phyloP scores from a whole-genome alignment of 495 filamentous ascomycete species.

The Polyplosphaeria fusca region DNA sequence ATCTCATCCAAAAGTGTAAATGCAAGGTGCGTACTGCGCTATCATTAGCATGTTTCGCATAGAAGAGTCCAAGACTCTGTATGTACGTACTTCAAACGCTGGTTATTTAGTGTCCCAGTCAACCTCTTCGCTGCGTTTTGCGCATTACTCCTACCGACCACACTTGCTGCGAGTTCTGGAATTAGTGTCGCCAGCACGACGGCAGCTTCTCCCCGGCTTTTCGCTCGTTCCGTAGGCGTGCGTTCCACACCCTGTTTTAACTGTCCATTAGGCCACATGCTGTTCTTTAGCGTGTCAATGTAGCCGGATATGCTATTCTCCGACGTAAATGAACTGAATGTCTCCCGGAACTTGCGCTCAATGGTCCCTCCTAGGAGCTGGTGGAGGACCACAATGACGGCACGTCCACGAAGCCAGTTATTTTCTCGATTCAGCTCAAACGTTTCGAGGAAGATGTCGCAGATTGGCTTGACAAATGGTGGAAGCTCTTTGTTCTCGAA shows the following conservation, averaged over 20 bases:
- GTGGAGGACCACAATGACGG: conserved; percentile 80
- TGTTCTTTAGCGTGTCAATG: conserved; percentile 63
- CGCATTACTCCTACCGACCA: conserved; percentile 44
- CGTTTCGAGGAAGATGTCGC: conserved; percentile 92
- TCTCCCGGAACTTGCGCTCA: conserved; percentile 88
- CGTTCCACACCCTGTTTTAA: conserved; percentile 35
- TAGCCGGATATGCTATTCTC: conserved; percentile 79
- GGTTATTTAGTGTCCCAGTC: conserved; percentile 42
- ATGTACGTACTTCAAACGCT: conserved; percentile 41
- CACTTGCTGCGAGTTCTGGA: conserved; percentile 50
- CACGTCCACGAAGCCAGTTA: conserved; percentile 90
- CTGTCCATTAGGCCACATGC: conserved; percentile 76
- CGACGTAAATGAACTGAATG: conserved; percentile 61
- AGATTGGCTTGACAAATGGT: conserved; percentile 97
- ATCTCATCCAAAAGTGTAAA: conserved; percentile 44
- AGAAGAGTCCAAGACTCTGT: not conserved
- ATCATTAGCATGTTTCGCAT: not conserved
- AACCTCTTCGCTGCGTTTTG: conserved; percentile 40
- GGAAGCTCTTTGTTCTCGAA: conserved; percentile 87
- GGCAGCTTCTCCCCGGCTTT: conserved; percentile 49
- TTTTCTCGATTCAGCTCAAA: conserved; percentile 93
- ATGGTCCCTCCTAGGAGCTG: conserved; percentile 79
- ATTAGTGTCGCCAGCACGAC: conserved; percentile 45
- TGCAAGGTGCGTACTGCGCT: conserved; percentile 39
- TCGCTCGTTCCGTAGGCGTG: conserved; percentile 50